Evolutionary conservation across 345 rosid species (phyloP).

Genomic region (Firmiana major): DNA sequence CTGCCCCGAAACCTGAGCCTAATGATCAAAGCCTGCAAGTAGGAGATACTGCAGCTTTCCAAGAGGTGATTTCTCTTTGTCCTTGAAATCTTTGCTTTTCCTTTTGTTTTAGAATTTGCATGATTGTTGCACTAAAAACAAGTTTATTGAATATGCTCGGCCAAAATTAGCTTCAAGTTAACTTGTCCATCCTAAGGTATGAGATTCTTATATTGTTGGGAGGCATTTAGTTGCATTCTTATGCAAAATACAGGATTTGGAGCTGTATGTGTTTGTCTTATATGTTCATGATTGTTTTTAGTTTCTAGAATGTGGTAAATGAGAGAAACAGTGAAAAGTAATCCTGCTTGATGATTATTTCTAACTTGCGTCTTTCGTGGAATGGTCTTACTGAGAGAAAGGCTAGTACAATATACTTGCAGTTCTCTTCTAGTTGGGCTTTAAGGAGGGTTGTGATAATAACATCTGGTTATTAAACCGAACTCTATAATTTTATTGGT

Average conservation of each 20-base stretch:
- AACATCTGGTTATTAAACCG: neutral
- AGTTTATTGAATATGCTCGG: neutral
- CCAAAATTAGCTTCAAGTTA: neutral
- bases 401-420: neutral
- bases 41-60: constrained; percentile 44
- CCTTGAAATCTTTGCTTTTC: neutral
- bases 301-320: neutral
- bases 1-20: constrained; percentile 84
- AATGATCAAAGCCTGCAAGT: constrained; percentile 57
- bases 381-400: neutral
- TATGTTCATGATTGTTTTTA: neutral
- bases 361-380: neutral
- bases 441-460: neutral
- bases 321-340: neutral
- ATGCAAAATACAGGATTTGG: neutral
- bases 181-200: neutral
- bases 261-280: neutral
- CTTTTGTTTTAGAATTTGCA: neutral
- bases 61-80: constrained; percentile 43
- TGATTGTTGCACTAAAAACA: neutral
- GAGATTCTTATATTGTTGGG: neutral
- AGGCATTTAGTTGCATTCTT: neutral
- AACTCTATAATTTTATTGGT: neutral
- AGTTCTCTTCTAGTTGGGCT: constrained; percentile 3
- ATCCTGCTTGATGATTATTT: neutral